Base-by-base conservation (phyloP, 805 yeast genomes). In the Naumovozyma dairenensis region DNA sequence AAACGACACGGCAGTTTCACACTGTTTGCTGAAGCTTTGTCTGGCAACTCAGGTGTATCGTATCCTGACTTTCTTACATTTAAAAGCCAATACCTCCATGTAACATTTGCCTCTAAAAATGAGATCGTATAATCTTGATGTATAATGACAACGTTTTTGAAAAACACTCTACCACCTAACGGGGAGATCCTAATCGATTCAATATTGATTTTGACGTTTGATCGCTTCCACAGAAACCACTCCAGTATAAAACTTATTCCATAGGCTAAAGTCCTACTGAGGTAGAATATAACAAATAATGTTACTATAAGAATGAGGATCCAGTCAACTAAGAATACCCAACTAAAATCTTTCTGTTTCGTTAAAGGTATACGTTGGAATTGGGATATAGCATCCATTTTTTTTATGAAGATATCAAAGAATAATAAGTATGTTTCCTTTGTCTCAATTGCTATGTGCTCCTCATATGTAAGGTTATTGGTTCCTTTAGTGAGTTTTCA, bases 21-120 rank as follows among this genome's bases (percentile, higher is more conserved):
- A 4, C 5, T 24, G 31, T 53, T 49, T 8, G 37, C 36, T 10
- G 28, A 17, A 29, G 18, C 33, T n/a, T n/a, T n/a, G 20, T 36
- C 44, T 16, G 39, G 39, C 29, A 26, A 49, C 21, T 34, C 47
- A 25, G 50, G 51, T n/a, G n/a, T n/a, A n/a, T n/a, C n/a, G n/a
- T n/a, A n/a, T n/a, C n/a, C n/a, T n/a, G n/a, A n/a, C 42, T 38
- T 39, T 43, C 71, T 59, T 13, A 67, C 54, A 4, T 57, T 52
- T 4, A 63, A 59, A 33, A 84, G 62, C 97, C 97, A 92, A 55
- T 85, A 89, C 39, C 93, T 59, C 97, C 97, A 92, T 0, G 94
- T 82, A 18, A 89, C 51, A 45, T 74, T 72, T 1, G 89, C 80
- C 39, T 78, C 77, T 18, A 82, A 67, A 1, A 82, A 66, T 7